Evolutionary conservation across 176 grass and related monocot genomes (phyloP).

Genomic region (Tillandsia leiboldiana): DNA sequence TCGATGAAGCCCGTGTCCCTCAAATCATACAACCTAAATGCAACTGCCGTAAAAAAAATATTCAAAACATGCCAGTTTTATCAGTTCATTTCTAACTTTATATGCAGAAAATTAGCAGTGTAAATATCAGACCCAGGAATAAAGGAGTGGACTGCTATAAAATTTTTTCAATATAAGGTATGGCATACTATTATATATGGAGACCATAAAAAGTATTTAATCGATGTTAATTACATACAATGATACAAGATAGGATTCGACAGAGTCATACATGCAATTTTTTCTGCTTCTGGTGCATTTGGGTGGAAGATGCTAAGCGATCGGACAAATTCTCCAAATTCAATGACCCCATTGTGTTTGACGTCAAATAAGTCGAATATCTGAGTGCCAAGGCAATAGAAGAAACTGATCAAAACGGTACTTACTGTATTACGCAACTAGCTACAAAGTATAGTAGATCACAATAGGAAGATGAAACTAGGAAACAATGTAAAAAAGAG

Average conservation of each 20-base stretch:
- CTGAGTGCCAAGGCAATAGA: background rate
- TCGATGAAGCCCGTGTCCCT: constrained; percentile 73
- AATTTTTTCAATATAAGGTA: too few species aligned
- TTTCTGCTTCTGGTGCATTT: constrained; percentile 26
- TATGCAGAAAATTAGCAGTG: background rate
- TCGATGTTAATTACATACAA: background rate
- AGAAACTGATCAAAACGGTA: background rate
- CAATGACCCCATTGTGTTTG: constrained; percentile 29
- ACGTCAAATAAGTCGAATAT: constrained; percentile 32
- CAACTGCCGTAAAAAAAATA: constrained; percentile 34
- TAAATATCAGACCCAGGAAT: background rate
- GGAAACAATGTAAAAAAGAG: background rate
- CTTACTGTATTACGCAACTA: too few species aligned
- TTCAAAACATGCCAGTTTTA: background rate
- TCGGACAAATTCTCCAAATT: constrained; percentile 27
- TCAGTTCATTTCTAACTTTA: background rate
- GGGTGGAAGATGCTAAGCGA: constrained; percentile 23
- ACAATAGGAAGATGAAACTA: background rate
- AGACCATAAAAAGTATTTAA: too few species aligned
- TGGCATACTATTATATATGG: too few species aligned
- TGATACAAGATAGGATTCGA: background rate
- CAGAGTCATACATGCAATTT: constrained; percentile 38
- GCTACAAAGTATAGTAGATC: background rate
- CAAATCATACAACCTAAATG: constrained; percentile 76
- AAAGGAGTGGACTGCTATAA: background rate